These are phyloP conservation scores for Pythium monospermum DNA, from an alignment of 352 stramenopile genomes.

Conservation along the genomic window DNA sequence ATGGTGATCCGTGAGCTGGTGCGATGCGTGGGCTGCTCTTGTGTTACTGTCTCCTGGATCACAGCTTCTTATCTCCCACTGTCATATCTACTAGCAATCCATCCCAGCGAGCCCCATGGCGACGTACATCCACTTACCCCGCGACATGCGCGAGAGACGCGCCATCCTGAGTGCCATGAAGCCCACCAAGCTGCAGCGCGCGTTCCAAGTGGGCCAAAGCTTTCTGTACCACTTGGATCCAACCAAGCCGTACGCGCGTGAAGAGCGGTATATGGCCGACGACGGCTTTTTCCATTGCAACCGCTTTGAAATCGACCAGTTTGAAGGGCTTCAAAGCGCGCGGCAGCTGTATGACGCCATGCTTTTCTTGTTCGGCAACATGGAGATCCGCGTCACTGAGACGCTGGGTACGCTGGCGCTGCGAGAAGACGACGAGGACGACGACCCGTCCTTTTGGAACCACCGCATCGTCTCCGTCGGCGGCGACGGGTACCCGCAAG, in stretches of 20 bases:
- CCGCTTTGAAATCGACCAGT: conserved; percentile 31
- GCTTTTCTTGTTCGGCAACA: conserved; percentile 32
- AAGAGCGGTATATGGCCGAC: neutral
- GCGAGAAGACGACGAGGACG: conserved; percentile 38
- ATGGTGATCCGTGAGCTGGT: conserved; percentile 9
- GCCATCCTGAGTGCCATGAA: conserved; percentile 7
- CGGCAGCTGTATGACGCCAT: conserved; percentile 40
- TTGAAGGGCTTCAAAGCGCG: conserved; percentile 28
- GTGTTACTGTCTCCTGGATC: too few species aligned
- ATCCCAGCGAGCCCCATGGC: neutral
- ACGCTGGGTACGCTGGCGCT: conserved; percentile 35
- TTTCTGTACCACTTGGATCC: conserved; percentile 31
- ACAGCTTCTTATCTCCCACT: neutral
- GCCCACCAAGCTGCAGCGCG: neutral
- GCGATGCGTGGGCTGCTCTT: too few species aligned
- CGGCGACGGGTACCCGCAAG: conserved; percentile 13
- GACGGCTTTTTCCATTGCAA: neutral
- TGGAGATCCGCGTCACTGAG: conserved; percentile 49
- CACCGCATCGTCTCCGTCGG: conserved; percentile 34
- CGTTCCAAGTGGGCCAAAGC: conserved; percentile 12
- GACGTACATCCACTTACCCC: conserved; percentile 7
- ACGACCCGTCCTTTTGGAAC: conserved; percentile 26
- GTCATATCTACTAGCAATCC: neutral
- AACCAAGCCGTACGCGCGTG: conserved; percentile 21
- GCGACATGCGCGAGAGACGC: neutral